Percentiles rank a stretch among this genome's conserved stretches.
Evolutionary conservation across 345 rosid genomes (phyloP).

Genomic region (Geranium brycei): DNA sequence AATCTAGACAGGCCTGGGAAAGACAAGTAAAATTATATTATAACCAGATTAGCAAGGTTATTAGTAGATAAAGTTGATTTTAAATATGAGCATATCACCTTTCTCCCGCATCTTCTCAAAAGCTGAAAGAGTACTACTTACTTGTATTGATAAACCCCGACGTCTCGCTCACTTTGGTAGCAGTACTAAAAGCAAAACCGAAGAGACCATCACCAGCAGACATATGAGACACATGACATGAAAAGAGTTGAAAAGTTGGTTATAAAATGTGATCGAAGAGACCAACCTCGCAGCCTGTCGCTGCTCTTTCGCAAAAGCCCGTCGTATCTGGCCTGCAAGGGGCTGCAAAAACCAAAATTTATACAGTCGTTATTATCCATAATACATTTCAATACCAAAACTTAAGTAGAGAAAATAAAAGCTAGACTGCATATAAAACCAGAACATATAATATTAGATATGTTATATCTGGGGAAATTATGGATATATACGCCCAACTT

Average conservation of each 20-base stretch:
- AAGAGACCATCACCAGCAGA: slow-evolving; percentile 3
- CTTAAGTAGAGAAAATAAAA: background rate
- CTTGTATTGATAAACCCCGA: slow-evolving; percentile 54
- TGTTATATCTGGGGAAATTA: too few relatives aligned
- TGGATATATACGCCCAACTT: too few relatives aligned
- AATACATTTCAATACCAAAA: background rate
- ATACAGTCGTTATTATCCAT: background rate
- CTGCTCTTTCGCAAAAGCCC: slow-evolving; percentile 90
- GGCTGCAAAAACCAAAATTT: slow-evolving; percentile 34
- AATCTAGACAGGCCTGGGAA: too few relatives aligned
- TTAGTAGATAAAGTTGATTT: background rate
- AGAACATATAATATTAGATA: background rate
- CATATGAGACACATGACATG: background rate
- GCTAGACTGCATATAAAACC: background rate
- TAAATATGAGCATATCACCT: slow-evolving; percentile 25
- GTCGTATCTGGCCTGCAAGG: slow-evolving; percentile 94
- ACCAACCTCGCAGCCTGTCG: slow-evolving; percentile 70
- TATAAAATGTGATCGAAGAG: slow-evolving; percentile 13
- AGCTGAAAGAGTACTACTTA: slow-evolving; percentile 53
- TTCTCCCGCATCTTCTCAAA: slow-evolving; percentile 86
- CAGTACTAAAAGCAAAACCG: slow-evolving; percentile 34
- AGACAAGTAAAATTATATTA: background rate
- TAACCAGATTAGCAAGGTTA: background rate
- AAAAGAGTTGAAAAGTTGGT: slow-evolving; percentile 1
- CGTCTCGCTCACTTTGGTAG: slow-evolving; percentile 72